Conservation (phyloP, 1,284 basidiomycete genomes). For the Heterobasidion occidentale region DNA sequence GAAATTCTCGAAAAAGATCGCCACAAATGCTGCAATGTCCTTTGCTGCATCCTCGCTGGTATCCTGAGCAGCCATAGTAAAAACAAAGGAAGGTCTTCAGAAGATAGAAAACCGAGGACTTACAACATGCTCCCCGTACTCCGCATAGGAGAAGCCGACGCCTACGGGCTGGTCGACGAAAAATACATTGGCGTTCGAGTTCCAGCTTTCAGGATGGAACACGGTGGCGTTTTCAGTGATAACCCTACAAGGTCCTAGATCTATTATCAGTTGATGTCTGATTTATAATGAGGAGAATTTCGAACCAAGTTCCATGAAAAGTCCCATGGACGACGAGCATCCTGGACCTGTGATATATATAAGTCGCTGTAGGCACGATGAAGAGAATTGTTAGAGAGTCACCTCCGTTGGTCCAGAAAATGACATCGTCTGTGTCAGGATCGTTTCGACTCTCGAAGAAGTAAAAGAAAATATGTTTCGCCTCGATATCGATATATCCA, state of each 20-base stretch:
- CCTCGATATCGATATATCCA: slow-evolving; percentile 21
- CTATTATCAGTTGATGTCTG: neutral
- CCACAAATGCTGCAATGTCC: slow-evolving; percentile 62
- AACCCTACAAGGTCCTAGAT: slow-evolving; percentile 41
- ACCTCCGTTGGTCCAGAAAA: slow-evolving; percentile 64
- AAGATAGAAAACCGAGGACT: slow-evolving; percentile 13
- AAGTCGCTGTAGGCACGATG: neutral
- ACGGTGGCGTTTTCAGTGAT: slow-evolving; percentile 32
- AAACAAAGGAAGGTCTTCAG: neutral
- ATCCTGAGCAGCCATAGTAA: neutral
- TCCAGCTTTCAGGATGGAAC: slow-evolving; percentile 60
- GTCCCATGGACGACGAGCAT: slow-evolving; percentile 44
- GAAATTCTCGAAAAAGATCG: slow-evolving; percentile 73
- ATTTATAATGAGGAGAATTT: slow-evolving; percentile 16
- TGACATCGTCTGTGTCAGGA: slow-evolving; percentile 58
- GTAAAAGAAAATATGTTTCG: slow-evolving; percentile 46
- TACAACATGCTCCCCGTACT: slow-evolving; percentile 58
- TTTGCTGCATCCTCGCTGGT: slow-evolving; percentile 49
- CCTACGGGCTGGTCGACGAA: slow-evolving; percentile 64
- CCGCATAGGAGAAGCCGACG: slow-evolving; percentile 66
- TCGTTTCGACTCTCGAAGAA: slow-evolving; percentile 72
- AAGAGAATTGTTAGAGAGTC: neutral
- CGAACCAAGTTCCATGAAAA: slow-evolving; percentile 59
- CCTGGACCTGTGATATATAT: slow-evolving; percentile 32
- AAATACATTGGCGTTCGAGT: slow-evolving; percentile 60